Evolutionary conservation across 2,329 filamentous ascomycete species (phyloP), one percentile per base, ranked within the genome.

Genomic region (Lojkania enalia): DNA sequence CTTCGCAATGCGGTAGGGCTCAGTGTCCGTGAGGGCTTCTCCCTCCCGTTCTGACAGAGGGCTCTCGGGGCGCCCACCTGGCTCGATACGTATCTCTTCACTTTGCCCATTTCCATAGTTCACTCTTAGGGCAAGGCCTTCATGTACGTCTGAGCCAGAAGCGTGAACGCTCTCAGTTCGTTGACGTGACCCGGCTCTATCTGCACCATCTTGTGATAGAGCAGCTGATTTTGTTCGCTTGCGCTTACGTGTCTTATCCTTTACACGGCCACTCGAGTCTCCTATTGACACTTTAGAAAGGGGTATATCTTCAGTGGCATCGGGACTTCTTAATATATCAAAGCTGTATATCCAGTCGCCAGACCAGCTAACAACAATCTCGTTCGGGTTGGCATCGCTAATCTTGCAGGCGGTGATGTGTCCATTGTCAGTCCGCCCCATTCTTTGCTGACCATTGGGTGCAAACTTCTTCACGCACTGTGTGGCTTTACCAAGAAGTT

Each of bases 381-480:
- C 83, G 51, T 86, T 83, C 0, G 84, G 84, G 48, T 84, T 78
- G 6, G 81, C 81, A 66, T 86, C 82, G 53, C 82, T 85, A 57
- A 87, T 87, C 66, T 86, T 87, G 67, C 83, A 85, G 13, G 84
- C 83, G 2, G 84, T 86, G 57, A 87, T 86, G 55, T 86, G 83
- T 3, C 82, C 80, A 48, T 78, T 78, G 42, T 84, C 80, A 44
- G 71, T 72, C 33, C 72, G 71, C 44, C 71, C 65, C 75, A 81
- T 80, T 30, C 67, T 71, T 51, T 70, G 71, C 64, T 80, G 76
- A n/a, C 82, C 80, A 46, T 77, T 71, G 1, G 83, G 83, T 11
- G 83, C 83, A 61, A 87, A 86, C 49, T 83, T 80, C 46, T 80
- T 77, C 20, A 87, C 84, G 60, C 84, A 87, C 49, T 77, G 75